Conservation (phyloP, 768 basidiomycete genomes). For the Leccinum olivaceopallidum region DNA sequence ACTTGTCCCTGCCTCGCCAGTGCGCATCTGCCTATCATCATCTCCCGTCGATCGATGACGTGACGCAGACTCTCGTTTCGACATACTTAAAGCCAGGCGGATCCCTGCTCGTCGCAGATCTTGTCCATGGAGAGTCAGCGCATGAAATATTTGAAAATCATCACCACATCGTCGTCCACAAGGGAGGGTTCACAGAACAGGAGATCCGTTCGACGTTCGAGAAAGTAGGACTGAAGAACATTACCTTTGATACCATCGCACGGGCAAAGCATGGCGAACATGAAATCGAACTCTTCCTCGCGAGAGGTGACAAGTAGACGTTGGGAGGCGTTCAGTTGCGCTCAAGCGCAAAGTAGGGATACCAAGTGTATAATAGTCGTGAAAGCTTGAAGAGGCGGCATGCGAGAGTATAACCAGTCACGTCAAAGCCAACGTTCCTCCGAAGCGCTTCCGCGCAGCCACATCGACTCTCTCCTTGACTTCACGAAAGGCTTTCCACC, state of each 20-base stretch:
- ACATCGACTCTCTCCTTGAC: slow-evolving; percentile 68
- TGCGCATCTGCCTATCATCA: slow-evolving; percentile 69
- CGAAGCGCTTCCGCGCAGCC: slow-evolving; percentile 67
- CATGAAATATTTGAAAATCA: slow-evolving; percentile 30
- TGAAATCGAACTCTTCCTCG: slow-evolving; percentile 53
- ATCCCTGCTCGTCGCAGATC: slow-evolving; percentile 57
- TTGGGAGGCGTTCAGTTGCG: not conserved
- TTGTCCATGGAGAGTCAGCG: slow-evolving; percentile 35
- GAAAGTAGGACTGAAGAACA: slow-evolving; percentile 48
- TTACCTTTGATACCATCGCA: slow-evolving; percentile 40
- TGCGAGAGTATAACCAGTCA: slow-evolving; percentile 31
- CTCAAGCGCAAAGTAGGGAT: not conserved
- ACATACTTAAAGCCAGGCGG: slow-evolving; percentile 63
- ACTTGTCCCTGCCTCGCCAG: slow-evolving; percentile 34
- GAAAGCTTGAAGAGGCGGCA: not conserved
- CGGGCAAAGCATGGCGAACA: slow-evolving; percentile 34
- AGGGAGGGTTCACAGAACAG: slow-evolving; percentile 49
- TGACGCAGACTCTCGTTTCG: slow-evolving; percentile 51
- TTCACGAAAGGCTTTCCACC: slow-evolving; percentile 80
- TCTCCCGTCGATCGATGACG: slow-evolving; percentile 47
- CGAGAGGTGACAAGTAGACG: slow-evolving; percentile 45
- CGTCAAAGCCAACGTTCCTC: slow-evolving; percentile 64
- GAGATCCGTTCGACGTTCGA: slow-evolving; percentile 53
- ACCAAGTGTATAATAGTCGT: not conserved
- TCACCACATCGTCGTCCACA: slow-evolving; percentile 55